Conservation (phyloP, 1,284 basidiomycete genomes). For the Ustilago sp. region DNA sequence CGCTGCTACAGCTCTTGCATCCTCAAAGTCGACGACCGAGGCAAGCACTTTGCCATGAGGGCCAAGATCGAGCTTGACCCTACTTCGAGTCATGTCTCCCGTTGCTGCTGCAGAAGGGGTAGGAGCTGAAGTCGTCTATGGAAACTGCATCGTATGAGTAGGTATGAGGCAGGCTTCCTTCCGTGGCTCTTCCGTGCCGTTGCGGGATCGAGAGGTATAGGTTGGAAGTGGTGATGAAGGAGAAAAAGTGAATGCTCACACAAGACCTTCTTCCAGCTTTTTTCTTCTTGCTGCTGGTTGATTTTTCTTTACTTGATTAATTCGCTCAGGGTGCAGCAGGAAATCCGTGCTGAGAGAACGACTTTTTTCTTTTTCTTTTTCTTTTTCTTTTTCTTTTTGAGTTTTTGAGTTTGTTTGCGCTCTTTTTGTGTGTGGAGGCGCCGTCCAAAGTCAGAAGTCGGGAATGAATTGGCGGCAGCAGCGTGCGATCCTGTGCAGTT, state of each 20-base stretch:
- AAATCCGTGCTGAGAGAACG: too few species aligned
- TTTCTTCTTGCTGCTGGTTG: not conserved
- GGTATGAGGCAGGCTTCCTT: not conserved
- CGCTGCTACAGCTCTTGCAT: conserved; percentile 37
- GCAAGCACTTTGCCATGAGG: conserved; percentile 44
- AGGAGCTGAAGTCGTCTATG: not conserved
- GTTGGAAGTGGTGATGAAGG: not conserved
- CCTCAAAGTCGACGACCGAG: conserved; percentile 36
- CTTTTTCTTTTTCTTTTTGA: not conserved
- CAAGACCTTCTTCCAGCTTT: not conserved
- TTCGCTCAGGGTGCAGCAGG: too few species aligned
- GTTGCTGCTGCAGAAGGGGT: not conserved
- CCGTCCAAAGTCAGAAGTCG: not conserved
- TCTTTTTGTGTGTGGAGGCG: not conserved
- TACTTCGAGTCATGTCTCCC: conserved; percentile 14
- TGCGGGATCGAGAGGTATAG: not conserved
- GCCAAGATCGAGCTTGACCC: conserved; percentile 50
- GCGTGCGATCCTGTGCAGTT: not conserved
- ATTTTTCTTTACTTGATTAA: not conserved
- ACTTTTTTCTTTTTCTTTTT: too few species aligned
- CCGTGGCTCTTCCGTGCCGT: not conserved
- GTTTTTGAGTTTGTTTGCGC: not conserved
- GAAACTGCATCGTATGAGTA: not conserved
- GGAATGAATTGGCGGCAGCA: not conserved
- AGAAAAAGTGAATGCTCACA: not conserved